phyloP scores from a whole-genome alignment of 1,284 basidiomycete species.

The Ceratobasidium sp. region DNA sequence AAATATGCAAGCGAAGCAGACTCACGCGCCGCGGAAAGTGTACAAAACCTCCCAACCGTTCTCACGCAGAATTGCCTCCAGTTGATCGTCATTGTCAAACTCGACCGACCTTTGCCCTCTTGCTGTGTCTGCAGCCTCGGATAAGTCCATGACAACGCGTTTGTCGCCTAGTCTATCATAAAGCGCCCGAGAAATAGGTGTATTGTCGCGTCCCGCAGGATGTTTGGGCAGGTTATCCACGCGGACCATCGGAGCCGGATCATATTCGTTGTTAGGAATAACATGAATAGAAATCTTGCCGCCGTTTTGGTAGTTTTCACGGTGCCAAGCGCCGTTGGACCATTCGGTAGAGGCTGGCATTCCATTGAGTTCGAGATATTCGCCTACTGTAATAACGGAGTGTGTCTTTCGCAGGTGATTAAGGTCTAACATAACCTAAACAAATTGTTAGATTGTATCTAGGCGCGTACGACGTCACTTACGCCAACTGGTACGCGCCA shows the following conservation, averaged over 20 bases:
- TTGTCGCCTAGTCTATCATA: slow-evolving; percentile 50
- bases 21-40: slow-evolving; percentile 60
- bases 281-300: slow-evolving; percentile 55
- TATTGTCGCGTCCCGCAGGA: slow-evolving; percentile 52
- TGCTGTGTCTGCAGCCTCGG: slow-evolving; percentile 54
- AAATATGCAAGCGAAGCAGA: slow-evolving; percentile 37
- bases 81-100: slow-evolving; percentile 53
- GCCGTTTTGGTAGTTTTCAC: slow-evolving; percentile 53
- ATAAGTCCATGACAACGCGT: slow-evolving; percentile 54
- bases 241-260: slow-evolving; percentile 57
- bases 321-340: slow-evolving; percentile 60
- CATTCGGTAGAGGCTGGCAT: slow-evolving; percentile 58
- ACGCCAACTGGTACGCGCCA: slow-evolving; percentile 60
- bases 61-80: slow-evolving; percentile 58
- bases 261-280: slow-evolving; percentile 62
- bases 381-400: slow-evolving; percentile 60
- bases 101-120: slow-evolving; percentile 46
- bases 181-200: slow-evolving; percentile 43
- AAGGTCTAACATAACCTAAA: slow-evolving; percentile 63
- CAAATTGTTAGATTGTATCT: slow-evolving; percentile 15
- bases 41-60: slow-evolving; percentile 60
- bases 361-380: slow-evolving; percentile 63
- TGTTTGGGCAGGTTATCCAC: slow-evolving; percentile 57
- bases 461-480: neutral
- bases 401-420: slow-evolving; percentile 61